Base-by-base conservation (phyloP, 208 protist genomes). In the Wallacemonas rigidus region DNA sequence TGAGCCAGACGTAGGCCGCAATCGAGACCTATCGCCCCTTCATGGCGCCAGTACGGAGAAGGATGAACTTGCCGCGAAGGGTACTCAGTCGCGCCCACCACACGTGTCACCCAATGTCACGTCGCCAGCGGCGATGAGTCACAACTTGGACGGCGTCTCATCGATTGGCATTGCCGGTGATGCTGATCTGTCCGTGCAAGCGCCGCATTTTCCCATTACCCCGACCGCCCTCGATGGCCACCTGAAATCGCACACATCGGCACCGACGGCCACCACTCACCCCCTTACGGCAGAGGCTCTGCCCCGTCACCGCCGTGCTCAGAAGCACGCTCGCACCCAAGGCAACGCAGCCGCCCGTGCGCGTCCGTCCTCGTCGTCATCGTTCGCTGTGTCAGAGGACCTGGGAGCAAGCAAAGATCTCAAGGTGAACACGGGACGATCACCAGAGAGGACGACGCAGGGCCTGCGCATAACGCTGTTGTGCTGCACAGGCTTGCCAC, bases 91-190 rank as follows among this genome's bases (percentile, higher is more conserved):
- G 45, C 45, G 1, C 14, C 9, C 14, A 6, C 53, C 11, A 17
- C 6, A 6, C 14, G 53, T n/a, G 38, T 45, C 57, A n/a, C 11
- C 57, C 57, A 38, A 26, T n/a, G 38, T 4, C 9, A 4, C 12
- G 14, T 65, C 60, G 12, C 60, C 60, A 3, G 60, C 26, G 26
- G 26, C 60, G 41, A 6, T 65, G 60, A 65, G 60, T 41, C 60
- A 65, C 41, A 65, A 65, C 40, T 11, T 65, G 38, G 60, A 65
- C 60, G 60, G 11, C 1, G 12, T 65, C 60, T 65, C 60, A 17
- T 65, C 60, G 8, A 65, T 65, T 17, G 41, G 50, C 41, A 6
- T 35, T 3, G 7, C 60, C n/a, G 41, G 7, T 48, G 60, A 35
- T 4, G 41, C 41, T 3, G 60, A 65, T 48, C 15, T 36, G 0